These are phyloP conservation scores for Phyllosticta citriasiana DNA, from an alignment of 2,329 filamentous ascomycete species.

Conservation along the genomic window DNA sequence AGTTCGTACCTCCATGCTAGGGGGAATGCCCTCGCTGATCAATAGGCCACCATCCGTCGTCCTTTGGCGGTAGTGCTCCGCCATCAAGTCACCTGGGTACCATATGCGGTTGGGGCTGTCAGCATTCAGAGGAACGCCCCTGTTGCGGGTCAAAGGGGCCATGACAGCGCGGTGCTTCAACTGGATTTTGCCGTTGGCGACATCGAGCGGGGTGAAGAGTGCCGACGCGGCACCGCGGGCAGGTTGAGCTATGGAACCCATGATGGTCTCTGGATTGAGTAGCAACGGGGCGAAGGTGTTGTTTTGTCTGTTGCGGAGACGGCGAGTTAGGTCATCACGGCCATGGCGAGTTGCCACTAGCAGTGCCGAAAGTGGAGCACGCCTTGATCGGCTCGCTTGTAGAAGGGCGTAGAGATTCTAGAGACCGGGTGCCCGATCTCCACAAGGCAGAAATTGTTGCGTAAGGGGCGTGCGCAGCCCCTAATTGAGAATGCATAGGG, in stretches of 20 bases:
- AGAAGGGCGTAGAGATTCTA: neutral
- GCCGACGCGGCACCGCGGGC: conserved; percentile 19
- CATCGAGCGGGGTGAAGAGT: conserved; percentile 24
- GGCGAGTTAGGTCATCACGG: neutral
- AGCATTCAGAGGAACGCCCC: conserved; percentile 35
- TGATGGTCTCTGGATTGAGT: neutral
- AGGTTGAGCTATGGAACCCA: conserved; percentile 1
- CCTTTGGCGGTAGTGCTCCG: conserved; percentile 46
- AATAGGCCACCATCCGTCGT: conserved; percentile 46
- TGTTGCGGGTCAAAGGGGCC: conserved; percentile 33
- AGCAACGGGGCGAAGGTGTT: neutral
- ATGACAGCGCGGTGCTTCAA: conserved; percentile 31
- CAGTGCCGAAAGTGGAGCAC: neutral
- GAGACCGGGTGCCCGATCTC: neutral
- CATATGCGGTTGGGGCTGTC: conserved; percentile 40
- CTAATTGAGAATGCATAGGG: neutral
- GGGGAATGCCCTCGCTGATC: conserved; percentile 49
- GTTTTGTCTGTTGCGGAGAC: neutral
- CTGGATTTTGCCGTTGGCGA: conserved; percentile 24
- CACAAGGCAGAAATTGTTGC: neutral
- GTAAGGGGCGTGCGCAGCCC: neutral
- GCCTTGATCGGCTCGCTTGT: neutral
- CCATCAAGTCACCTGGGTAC: conserved; percentile 35
- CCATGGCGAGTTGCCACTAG: neutral
- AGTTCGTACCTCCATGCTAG: conserved; percentile 30